phyloP scores from a whole-genome alignment of 495 filamentous ascomycete species.

The Astrothelium macrocarpum region DNA sequence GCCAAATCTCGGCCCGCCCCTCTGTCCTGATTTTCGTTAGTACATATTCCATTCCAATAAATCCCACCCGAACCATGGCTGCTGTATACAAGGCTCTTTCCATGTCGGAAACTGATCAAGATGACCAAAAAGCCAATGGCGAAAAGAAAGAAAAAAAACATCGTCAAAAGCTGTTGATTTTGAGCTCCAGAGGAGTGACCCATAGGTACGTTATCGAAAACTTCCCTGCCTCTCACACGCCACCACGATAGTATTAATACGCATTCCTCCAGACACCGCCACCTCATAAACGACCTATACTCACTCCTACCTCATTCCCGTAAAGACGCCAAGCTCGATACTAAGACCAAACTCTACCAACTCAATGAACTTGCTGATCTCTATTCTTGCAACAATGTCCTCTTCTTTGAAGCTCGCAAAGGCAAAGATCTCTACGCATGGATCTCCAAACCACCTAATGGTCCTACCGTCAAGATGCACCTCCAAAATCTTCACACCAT shows the following conservation, averaged over 20 bases:
- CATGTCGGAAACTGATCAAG: slow-evolving; percentile 34
- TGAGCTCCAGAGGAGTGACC: slow-evolving; percentile 82
- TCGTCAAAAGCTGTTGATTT: slow-evolving; percentile 76
- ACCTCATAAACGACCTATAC: slow-evolving; percentile 84
- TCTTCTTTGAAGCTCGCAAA: slow-evolving; percentile 95
- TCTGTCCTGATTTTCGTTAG: not conserved
- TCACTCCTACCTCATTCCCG: slow-evolving; percentile 81
- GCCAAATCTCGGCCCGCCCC: not conserved
- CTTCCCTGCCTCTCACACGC: not conserved
- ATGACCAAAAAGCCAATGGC: slow-evolving; percentile 34
- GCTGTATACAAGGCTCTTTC: slow-evolving; percentile 90
- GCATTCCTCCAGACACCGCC: slow-evolving; percentile 59
- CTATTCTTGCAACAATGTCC: slow-evolving; percentile 96
- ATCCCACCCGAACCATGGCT: slow-evolving; percentile 57
- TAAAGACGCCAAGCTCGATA: slow-evolving; percentile 84
- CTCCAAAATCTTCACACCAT: slow-evolving; percentile 75
- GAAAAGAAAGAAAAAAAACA: slow-evolving; percentile 45
- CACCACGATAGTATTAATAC: not conserved
- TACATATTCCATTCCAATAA: not conserved
- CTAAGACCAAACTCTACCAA: slow-evolving; percentile 85
- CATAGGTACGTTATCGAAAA: slow-evolving; percentile 50
- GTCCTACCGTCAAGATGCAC: slow-evolving; percentile 83
- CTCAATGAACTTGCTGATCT: slow-evolving; percentile 95
- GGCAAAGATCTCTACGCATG: slow-evolving; percentile 90
- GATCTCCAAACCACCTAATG: slow-evolving; percentile 90